Evolutionary conservation across 2,329 filamentous ascomycete genomes (phyloP).

Genomic region (Ceratocystis variospora): DNA sequence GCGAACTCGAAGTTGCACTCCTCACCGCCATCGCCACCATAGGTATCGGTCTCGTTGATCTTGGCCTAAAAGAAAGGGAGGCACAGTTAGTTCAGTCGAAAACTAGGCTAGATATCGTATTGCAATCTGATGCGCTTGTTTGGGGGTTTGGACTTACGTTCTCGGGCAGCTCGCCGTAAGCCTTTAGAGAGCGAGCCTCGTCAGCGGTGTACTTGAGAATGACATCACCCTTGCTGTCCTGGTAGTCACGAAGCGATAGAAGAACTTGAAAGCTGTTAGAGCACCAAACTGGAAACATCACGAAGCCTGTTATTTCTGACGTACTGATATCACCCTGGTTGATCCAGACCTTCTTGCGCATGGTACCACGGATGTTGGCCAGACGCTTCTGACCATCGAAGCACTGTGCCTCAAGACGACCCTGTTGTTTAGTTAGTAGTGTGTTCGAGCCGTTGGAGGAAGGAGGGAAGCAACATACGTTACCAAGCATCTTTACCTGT

Average conservation of each 20-base stretch:
- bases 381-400: slow-evolving; percentile 83
- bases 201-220: slow-evolving; percentile 94
- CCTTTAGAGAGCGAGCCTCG: slow-evolving; percentile 88
- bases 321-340: slow-evolving; percentile 77
- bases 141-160: slow-evolving; percentile 28
- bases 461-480: slow-evolving; percentile 29
- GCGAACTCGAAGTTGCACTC: slow-evolving; percentile 98
- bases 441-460: not conserved
- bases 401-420: slow-evolving; percentile 80
- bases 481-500: slow-evolving; percentile 77
- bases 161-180: slow-evolving; percentile 94
- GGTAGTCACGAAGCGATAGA: slow-evolving; percentile 77
- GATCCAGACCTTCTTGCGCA: slow-evolving; percentile 99
- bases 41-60: slow-evolving; percentile 99
- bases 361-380: slow-evolving; percentile 33
- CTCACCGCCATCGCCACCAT: slow-evolving; percentile 79
- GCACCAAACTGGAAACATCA: not conserved
- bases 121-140: no score
- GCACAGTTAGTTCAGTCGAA: not conserved
- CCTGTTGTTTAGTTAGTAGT: slow-evolving; percentile 26
- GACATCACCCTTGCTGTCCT: slow-evolving; percentile 92
- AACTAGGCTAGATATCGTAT: not conserved
- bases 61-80: slow-evolving; percentile 45
- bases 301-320: not conserved
- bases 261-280: slow-evolving; percentile 38